Percentiles rank a stretch among this genome's conserved stretches.
Evolutionary conservation across 2,329 filamentous ascomycete species (phyloP).

Genomic region (Aspergillus sp.): DNA sequence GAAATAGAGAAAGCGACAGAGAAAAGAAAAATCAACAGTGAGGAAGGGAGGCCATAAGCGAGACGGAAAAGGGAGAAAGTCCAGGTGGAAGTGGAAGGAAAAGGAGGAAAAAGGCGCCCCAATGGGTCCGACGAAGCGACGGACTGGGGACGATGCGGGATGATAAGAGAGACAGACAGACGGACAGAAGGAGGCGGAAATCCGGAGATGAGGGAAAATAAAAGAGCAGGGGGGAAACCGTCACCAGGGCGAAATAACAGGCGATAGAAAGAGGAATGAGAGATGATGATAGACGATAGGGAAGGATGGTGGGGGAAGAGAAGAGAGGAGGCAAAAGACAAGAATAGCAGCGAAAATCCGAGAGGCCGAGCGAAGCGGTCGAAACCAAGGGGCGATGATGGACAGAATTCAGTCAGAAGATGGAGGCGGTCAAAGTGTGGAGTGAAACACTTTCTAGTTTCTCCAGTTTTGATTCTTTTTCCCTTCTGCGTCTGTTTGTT

Average conservation of each 20-base stretch:
- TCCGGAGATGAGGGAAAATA: not conserved
- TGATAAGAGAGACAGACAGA: not conserved
- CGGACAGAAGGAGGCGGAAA: too few species aligned
- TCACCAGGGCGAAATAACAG: too few species aligned
- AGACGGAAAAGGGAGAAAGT: slow-evolving; percentile 4
- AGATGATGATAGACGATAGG: not conserved
- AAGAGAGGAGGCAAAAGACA: not conserved
- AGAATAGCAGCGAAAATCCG: not conserved
- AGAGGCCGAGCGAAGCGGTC: not conserved
- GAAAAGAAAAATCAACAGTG: not conserved
- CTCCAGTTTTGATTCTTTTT: too few species aligned
- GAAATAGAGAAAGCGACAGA: not conserved
- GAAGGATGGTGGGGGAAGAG: not conserved
- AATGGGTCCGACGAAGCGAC: not conserved
- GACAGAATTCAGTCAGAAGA: too few species aligned
- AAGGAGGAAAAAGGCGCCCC: not conserved
- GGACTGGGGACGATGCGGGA: not conserved
- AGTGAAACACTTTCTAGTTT: too few species aligned
- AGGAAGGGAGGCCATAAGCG: slow-evolving; percentile 18
- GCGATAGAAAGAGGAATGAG: too few species aligned
- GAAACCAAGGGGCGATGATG: not conserved
- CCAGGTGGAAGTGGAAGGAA: slow-evolving; percentile 2
- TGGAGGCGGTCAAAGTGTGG: too few species aligned
- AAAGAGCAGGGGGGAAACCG: not conserved
- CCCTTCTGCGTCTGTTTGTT: too few species aligned